Evolutionary conservation across 257 asterid genomes (phyloP).

Genomic region (Phtheirospermum japonicum): DNA sequence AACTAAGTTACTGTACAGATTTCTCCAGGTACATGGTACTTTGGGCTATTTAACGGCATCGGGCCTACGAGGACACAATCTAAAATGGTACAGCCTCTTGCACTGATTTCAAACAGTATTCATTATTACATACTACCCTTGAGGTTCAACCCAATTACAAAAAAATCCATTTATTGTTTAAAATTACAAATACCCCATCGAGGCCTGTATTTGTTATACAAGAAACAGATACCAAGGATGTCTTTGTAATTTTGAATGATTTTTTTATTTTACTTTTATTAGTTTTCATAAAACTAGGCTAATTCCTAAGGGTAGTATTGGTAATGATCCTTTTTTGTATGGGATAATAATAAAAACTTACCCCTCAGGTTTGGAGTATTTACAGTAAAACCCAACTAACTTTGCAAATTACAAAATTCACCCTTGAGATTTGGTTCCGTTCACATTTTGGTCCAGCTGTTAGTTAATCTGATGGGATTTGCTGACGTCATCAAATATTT

Average conservation of each 20-base stretch:
- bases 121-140: background rate
- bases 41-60: conserved; percentile 89
- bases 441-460: no score
- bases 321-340: background rate
- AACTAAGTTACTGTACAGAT: conserved; percentile 51
- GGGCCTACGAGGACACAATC: conserved; percentile 89
- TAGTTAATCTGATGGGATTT: no score
- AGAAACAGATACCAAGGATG: background rate
- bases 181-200: background rate
- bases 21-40: conserved; percentile 85
- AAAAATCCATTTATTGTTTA: background rate
- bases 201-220: background rate
- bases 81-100: conserved; percentile 65
- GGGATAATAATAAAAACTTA: background rate
- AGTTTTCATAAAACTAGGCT: background rate
- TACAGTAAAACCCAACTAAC: no score
- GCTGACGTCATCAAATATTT: no score
- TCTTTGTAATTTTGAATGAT: background rate
- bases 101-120: conserved; percentile 3
- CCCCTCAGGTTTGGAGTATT: no score
- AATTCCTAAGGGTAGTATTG: background rate
- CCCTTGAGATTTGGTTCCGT: no score
- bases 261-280: background rate
- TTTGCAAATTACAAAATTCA: no score
- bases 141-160: background rate